These are phyloP conservation scores for Fusarium falciforme DNA, from an alignment of 2,329 filamentous ascomycete genomes.

Conservation along the genomic window DNA sequence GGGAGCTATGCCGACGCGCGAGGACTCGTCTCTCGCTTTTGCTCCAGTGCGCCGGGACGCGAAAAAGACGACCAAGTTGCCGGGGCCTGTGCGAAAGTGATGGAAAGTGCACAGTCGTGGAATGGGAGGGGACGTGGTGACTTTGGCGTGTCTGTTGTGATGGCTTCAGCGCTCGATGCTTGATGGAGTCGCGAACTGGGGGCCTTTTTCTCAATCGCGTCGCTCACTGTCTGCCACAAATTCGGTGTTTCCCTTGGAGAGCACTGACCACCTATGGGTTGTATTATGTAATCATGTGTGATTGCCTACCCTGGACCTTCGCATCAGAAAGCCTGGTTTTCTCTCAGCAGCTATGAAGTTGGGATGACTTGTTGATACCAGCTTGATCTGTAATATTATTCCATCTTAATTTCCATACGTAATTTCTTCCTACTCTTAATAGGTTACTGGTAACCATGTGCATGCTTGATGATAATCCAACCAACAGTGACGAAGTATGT, in stretches of 20 bases:
- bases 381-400: neutral
- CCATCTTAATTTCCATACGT: neutral
- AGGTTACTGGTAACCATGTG: neutral
- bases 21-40: slow-evolving; percentile 28
- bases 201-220: slow-evolving; percentile 49
- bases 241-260: slow-evolving; percentile 36
- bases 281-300: slow-evolving; percentile 34
- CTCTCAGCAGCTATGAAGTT: neutral
- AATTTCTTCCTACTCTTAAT: neutral
- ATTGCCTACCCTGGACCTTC: slow-evolving; percentile 27
- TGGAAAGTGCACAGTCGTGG: neutral
- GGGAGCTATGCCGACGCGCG: slow-evolving; percentile 38
- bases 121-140: slow-evolving; percentile 13
- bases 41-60: slow-evolving; percentile 8
- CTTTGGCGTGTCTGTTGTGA: slow-evolving; percentile 33
- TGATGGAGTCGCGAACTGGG: slow-evolving; percentile 46
- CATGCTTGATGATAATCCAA: neutral
- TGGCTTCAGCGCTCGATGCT: slow-evolving; percentile 36
- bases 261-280: slow-evolving; percentile 13
- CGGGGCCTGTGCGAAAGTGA: slow-evolving; percentile 12
- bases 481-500: neutral
- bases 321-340: neutral
- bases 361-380: neutral
- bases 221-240: slow-evolving; percentile 38
- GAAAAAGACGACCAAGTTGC: neutral